phyloP scores from a whole-genome alignment of 2,329 filamentous ascomycete species.

The Sporothrix brunneoviolacea region DNA sequence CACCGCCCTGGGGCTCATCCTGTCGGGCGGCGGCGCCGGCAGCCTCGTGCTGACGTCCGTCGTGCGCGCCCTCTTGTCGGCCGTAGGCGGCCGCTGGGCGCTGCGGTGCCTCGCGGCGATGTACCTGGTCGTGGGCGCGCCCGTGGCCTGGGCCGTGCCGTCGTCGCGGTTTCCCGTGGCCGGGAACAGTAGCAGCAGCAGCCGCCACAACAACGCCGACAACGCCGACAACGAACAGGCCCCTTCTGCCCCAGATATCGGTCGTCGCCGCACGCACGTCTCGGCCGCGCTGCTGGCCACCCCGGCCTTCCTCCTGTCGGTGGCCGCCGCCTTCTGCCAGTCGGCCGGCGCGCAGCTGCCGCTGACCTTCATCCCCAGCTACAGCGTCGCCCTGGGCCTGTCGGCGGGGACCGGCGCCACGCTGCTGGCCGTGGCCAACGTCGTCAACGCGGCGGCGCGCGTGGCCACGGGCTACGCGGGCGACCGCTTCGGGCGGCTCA shows the following conservation, averaged over 20 bases:
- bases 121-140: conserved; percentile 31
- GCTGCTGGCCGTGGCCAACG: conserved; percentile 38
- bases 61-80: conserved; percentile 33
- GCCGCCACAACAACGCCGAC: not conserved
- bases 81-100: conserved; percentile 38
- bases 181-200: not conserved
- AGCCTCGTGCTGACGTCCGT: conserved; percentile 36
- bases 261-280: conserved; percentile 30
- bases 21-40: conserved; percentile 36
- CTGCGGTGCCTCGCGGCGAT: conserved; percentile 33
- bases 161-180: conserved; percentile 29
- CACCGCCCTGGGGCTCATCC: conserved; percentile 39
- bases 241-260: not conserved
- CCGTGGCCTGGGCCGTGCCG: conserved; percentile 34
- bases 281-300: conserved; percentile 65
- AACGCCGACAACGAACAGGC: not conserved
- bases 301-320: conserved; percentile 90
- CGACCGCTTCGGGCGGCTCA: conserved; percentile 41
- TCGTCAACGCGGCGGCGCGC: conserved; percentile 38
- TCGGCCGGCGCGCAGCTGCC: conserved; percentile 40
- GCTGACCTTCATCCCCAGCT: conserved; percentile 41
- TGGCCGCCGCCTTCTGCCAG: conserved; percentile 65
- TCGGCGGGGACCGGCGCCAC: conserved; percentile 34
- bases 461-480: conserved; percentile 38
- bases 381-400: conserved; percentile 37